Conservation (phyloP, 306 rosid species). For the Medicago lupulina region DNA sequence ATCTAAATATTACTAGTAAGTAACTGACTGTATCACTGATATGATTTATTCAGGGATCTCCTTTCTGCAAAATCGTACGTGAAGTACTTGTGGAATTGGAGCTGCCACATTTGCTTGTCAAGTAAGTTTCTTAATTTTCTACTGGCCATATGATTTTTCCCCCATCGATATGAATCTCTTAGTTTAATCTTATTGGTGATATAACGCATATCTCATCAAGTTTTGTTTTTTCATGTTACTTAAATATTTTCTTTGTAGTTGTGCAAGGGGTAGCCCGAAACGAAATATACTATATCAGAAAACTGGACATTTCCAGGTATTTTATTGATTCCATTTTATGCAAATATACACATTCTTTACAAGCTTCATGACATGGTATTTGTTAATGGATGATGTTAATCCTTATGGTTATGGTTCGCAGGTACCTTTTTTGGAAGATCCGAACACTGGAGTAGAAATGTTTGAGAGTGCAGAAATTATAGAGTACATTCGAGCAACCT, state of each 20-base stretch:
- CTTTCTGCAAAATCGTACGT: constrained; percentile 95
- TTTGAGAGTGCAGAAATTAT: constrained; percentile 94
- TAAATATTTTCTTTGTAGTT: constrained; percentile 56
- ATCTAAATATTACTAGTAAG: not conserved
- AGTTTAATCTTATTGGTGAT: constrained; percentile 10
- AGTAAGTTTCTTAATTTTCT: constrained; percentile 48
- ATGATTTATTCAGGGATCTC: constrained; percentile 77
- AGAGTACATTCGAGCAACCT: constrained; percentile 83
- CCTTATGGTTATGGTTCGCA: constrained; percentile 47
- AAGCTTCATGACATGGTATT: constrained; percentile 32
- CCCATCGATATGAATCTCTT: not conserved
- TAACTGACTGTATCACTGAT: not conserved
- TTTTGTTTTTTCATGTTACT: constrained; percentile 31
- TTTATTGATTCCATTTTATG: constrained; percentile 3
- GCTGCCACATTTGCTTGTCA: constrained; percentile 78
- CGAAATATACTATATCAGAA: constrained; percentile 67
- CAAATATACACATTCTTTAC: not conserved
- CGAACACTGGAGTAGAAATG: constrained; percentile 94
- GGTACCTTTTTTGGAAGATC: constrained; percentile 94
- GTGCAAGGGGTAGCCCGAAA: constrained; percentile 95
- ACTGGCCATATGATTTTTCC: not conserved
- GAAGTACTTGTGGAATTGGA: constrained; percentile 92
- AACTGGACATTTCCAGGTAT: constrained; percentile 85
- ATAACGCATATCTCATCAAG: not conserved
- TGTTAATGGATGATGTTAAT: constrained; percentile 20